These are phyloP conservation scores for Magnaporthiopsis poae DNA, from an alignment of 2,329 filamentous ascomycete genomes.

Conservation along the genomic window DNA sequence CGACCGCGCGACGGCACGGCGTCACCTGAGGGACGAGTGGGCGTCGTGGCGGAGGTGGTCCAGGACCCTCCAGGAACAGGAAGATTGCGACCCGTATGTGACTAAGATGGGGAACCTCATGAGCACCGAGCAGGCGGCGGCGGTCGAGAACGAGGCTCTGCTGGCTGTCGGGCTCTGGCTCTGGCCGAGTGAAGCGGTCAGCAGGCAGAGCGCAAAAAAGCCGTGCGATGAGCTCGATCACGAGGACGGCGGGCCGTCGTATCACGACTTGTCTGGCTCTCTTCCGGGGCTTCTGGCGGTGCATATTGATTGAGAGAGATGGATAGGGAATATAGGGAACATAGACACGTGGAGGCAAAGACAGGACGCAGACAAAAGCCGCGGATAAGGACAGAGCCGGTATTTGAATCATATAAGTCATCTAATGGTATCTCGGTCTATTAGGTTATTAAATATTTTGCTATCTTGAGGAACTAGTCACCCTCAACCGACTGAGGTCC, in stretches of 20 bases:
- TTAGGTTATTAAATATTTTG: not conserved
- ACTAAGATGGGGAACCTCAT: not conserved
- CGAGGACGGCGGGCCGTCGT: too few species aligned
- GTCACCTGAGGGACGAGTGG: not conserved
- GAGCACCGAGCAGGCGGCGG: not conserved
- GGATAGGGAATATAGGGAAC: too few species aligned
- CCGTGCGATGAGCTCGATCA: not conserved
- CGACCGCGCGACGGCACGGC: not conserved
- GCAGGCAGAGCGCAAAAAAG: not conserved
- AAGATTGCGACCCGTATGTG: not conserved
- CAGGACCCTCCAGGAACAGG: not conserved
- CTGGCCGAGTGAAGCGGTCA: not conserved
- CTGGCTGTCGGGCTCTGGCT: not conserved
- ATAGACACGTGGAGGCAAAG: too few species aligned
- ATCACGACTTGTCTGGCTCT: not conserved
- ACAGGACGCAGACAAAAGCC: too few species aligned
- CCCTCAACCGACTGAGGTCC: too few species aligned
- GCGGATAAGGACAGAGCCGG: too few species aligned
- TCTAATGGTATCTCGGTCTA: not conserved
- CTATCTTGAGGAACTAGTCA: not conserved
- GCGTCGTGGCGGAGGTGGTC: not conserved
- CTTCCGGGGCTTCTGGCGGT: not conserved
- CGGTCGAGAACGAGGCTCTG: not conserved
- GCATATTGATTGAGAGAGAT: not conserved
- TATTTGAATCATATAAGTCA: too few species aligned